Base-by-base conservation (phyloP, 176 grass and related monocot genomes). In the Avena sativa region DNA sequence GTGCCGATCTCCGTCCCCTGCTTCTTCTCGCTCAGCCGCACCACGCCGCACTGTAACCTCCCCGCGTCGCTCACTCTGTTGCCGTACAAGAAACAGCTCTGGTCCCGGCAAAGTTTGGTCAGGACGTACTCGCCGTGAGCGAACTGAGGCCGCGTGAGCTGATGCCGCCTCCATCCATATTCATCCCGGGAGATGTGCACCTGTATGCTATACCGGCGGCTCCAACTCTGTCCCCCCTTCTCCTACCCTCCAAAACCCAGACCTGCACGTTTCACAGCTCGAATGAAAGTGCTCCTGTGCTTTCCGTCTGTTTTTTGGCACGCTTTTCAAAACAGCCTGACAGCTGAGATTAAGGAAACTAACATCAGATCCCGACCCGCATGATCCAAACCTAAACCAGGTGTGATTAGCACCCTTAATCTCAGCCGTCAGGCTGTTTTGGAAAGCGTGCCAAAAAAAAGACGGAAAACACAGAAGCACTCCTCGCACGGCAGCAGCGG, bases 401-500 rank as follows among this genome's bases (percentile, higher is more conserved):
- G n/a, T n/a, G n/a, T n/a, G n/a, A n/a, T n/a, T n/a, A n/a, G n/a
- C n/a, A n/a, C n/a, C n/a, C n/a, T n/a, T n/a, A n/a, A n/a, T 12
- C 38, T 17, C 21, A 1, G 60, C 23, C 60, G 61, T 64, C n/a
- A n/a, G n/a, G n/a, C n/a, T n/a, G n/a, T n/a, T n/a, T n/a, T n/a
- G n/a, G n/a, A n/a, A n/a, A n/a, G n/a, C n/a, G n/a, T n/a, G n/a
- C n/a, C n/a, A n/a, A n/a, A n/a, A n/a, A n/a, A n/a, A n/a, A n/a
- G n/a, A n/a, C n/a, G n/a, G n/a, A n/a, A n/a, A n/a, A n/a, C n/a
- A n/a, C n/a, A 2, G 32, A 36, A n/a, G n/a, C n/a, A n/a, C n/a
- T n/a, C n/a, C n/a, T n/a, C n/a, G 66, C 14, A 10, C 30, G 85
- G 86, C 25, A 63, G 38, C 85, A 17, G 43, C 4, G 55, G 76